phyloP scores from a whole-genome alignment of 2,329 filamentous ascomycete species.

The Botrytis squamosa region DNA sequence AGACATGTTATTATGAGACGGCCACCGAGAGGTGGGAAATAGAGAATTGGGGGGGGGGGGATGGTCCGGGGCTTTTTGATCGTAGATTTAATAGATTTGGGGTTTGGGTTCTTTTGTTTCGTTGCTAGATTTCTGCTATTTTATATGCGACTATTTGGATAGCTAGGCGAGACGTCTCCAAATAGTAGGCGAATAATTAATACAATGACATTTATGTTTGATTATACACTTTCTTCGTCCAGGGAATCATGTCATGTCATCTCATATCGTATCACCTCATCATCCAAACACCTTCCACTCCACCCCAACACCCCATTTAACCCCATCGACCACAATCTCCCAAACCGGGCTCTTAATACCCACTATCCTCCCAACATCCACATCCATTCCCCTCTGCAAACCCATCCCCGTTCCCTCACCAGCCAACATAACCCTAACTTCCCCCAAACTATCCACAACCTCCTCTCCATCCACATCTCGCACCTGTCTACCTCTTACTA shows the following conservation, averaged over 20 bases:
- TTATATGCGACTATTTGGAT: not conserved
- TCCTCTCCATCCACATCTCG: conserved; percentile 21
- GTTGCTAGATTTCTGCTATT: not conserved
- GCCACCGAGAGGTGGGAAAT: not conserved
- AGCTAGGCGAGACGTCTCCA: not conserved
- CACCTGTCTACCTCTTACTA: conserved; percentile 35
- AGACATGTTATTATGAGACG: conserved; percentile 16
- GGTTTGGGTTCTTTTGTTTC: not conserved
- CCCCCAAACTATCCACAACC: conserved; percentile 27
- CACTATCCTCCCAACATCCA: conserved; percentile 33
- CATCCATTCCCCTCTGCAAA: conserved; percentile 32
- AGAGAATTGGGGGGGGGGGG: not conserved
- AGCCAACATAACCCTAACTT: conserved; percentile 36
- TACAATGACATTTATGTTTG: not conserved
- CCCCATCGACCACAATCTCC: conserved; percentile 37
- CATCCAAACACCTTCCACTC: conserved; percentile 38
- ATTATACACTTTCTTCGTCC: not conserved
- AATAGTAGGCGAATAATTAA: not conserved
- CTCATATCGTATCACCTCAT: conserved; percentile 16
- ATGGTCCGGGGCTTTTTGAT: too few relatives aligned
- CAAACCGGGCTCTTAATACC: conserved; percentile 40
- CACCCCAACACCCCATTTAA: conserved; percentile 40
- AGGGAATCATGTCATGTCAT: not conserved
- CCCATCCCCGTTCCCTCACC: conserved; percentile 34
- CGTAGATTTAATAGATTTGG: not conserved